phyloP scores from a whole-genome alignment of 441 rosid genomes.

The Corymbia citriodora region DNA sequence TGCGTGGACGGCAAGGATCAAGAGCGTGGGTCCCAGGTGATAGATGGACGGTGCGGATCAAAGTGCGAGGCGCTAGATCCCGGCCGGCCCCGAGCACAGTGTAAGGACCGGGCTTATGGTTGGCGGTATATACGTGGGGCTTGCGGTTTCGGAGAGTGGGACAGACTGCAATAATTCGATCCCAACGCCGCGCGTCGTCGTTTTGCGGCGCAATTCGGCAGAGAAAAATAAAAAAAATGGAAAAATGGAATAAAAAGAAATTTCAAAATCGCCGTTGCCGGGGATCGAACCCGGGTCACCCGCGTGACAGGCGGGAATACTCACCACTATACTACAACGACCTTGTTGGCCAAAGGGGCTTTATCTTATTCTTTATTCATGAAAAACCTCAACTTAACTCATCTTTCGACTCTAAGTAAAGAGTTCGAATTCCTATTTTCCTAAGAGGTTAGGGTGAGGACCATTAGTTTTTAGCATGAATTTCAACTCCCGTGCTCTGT shows the following conservation, averaged over 20 bases:
- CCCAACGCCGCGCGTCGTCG: neutral
- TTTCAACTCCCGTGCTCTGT: too few relatives aligned
- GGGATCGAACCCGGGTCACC: conserved; percentile 14
- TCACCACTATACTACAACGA: conserved; percentile 8
- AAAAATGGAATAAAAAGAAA: accelerated
- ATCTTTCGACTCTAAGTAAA: too few relatives aligned
- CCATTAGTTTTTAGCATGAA: too few relatives aligned
- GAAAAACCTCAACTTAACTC: too few relatives aligned
- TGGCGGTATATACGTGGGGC: neutral
- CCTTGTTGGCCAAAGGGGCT: accelerated
- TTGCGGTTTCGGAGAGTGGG: neutral
- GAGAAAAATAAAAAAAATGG: too few relatives aligned
- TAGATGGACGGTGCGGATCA: neutral
- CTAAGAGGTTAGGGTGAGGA: too few relatives aligned
- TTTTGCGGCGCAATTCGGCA: neutral
- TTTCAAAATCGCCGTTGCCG: neutral
- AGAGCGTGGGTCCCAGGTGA: neutral
- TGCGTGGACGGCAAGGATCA: neutral
- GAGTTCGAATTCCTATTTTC: too few relatives aligned
- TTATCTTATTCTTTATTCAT: neutral
- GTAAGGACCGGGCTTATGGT: neutral
- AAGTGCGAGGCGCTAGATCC: neutral
- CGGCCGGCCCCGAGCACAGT: neutral
- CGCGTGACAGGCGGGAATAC: conserved; percentile 14
- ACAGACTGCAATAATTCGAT: neutral